Evolutionary conservation across 495 filamentous ascomycete genomes (phyloP).

Genomic region (Neurospora tetraspora): DNA sequence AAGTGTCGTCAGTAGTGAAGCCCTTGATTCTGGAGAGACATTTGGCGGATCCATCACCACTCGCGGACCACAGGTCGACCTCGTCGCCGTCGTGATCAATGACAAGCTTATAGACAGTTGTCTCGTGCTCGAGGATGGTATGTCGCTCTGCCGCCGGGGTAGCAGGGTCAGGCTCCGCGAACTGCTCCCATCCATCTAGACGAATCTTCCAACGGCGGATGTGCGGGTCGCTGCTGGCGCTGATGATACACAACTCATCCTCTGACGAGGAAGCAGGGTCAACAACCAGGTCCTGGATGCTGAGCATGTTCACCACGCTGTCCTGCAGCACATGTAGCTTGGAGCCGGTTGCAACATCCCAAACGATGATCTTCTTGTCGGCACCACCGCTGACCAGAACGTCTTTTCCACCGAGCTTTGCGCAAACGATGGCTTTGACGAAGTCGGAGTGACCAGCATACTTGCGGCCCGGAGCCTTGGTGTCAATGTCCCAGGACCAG

Average conservation of each 20-base stretch:
- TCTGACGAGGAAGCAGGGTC: slow-evolving; percentile 48
- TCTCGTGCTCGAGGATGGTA: slow-evolving; percentile 74
- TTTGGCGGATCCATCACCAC: slow-evolving; percentile 73
- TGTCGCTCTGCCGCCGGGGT: slow-evolving; percentile 34
- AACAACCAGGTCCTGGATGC: slow-evolving; percentile 62
- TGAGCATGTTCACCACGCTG: slow-evolving; percentile 53
- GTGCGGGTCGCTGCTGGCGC: slow-evolving; percentile 74
- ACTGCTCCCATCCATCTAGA: slow-evolving; percentile 34
- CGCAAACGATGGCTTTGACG: slow-evolving; percentile 63
- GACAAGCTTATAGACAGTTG: slow-evolving; percentile 69
- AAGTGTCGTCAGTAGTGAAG: slow-evolving; percentile 59
- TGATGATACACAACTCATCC: slow-evolving; percentile 52
- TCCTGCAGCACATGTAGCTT: slow-evolving; percentile 65
- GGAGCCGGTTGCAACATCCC: slow-evolving; percentile 57
- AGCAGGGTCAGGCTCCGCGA: slow-evolving; percentile 25
- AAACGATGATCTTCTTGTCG: slow-evolving; percentile 78
- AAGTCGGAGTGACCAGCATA: slow-evolving; percentile 85
- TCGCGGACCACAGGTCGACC: slow-evolving; percentile 81
- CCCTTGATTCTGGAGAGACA: slow-evolving; percentile 55
- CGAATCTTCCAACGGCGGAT: slow-evolving; percentile 63
- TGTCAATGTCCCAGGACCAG: slow-evolving; percentile 66
- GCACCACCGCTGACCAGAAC: slow-evolving; percentile 76
- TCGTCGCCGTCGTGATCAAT: slow-evolving; percentile 50
- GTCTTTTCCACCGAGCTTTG: slow-evolving; percentile 46
- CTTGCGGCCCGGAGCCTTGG: slow-evolving; percentile 38